A percentile compares a stretch with the other conserved stretches of the same genome.
Conservation (phyloP, 192 early-diverging fungal species). For the Rhizophlyctis rosea region DNA sequence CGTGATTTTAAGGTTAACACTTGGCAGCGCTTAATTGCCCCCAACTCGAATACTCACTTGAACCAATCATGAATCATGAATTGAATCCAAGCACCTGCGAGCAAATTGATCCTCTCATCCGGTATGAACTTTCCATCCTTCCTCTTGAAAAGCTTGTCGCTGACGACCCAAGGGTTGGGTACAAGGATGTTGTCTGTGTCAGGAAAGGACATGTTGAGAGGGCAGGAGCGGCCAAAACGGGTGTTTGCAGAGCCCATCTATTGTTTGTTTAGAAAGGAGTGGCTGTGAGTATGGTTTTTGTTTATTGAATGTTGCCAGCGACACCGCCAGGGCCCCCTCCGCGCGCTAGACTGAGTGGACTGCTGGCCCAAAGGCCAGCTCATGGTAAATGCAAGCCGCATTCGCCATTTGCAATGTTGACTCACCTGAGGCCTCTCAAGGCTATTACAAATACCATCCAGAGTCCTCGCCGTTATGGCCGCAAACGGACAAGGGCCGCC, state of each 20-base stretch:
- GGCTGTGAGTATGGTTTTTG: no score
- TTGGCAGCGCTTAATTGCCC: not conserved
- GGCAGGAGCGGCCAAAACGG: constrained; percentile 26
- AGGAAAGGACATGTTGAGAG: constrained; percentile 3
- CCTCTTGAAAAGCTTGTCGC: constrained; percentile 15
- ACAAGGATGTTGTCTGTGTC: constrained; percentile 9
- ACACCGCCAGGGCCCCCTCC: no score
- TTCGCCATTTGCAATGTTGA: no score
- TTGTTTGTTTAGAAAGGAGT: no score
- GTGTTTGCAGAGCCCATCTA: constrained; percentile 15
- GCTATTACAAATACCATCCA: constrained; percentile 22
- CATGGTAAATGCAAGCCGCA: no score
- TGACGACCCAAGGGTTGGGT: constrained; percentile 13
- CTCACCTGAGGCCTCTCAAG: constrained; percentile 1
- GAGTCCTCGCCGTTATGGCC: constrained; percentile 12
- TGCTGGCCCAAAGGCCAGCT: no score
- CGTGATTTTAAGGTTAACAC: constrained; percentile 8
- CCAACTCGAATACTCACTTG: not conserved
- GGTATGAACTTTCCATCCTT: constrained; percentile 16
- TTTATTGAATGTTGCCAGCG: no score
- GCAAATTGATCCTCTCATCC: constrained; percentile 15
- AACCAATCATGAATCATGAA: constrained; percentile 39
- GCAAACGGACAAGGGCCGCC: constrained; percentile 4
- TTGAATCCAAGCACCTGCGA: constrained; percentile 28
- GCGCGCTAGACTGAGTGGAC: no score